Evolutionary conservation across 1,284 basidiomycete genomes (phyloP), one percentile per base, ranked within the genome.

Genomic region (Apiotrichum akiyoshidainum): DNA sequence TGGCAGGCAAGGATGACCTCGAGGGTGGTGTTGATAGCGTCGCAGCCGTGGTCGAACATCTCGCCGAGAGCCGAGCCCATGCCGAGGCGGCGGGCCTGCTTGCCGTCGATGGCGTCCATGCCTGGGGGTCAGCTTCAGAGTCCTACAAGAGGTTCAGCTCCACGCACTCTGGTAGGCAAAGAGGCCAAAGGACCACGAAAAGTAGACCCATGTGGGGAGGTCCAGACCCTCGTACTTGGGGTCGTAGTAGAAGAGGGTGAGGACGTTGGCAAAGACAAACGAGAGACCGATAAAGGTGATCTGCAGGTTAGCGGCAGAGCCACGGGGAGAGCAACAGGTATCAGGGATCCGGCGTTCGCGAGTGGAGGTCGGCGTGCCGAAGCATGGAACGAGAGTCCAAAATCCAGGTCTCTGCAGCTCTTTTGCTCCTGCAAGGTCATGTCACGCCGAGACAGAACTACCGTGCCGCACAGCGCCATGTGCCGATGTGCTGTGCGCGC

Each of bases 41-140:
- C 90, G 65, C 78, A 79, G 83, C 93, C 96, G 77, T 99, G 95
- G 76, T 99, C 95, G 49, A 65, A 65, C 83, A 96, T 86, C 75
- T 97, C 91, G 19, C 95, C 95, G 19, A 98, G 80, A 4, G 95
- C 95, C 5, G 94, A 92, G 21, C 93, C 89, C 90, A 97, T 98
- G 4, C 91, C 91, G 0, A 93, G 96, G 55, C 94, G 80, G 54
- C 95, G 82, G 14, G 95, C 95, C 79, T 99, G 95, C 78, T 96
- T 96, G 13, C 92, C 94, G 64, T 78, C 74, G 55, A 78, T 77
- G 11, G 79, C 76, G 63, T 81, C 76, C 74, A 77, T 76, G 50
- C 68, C 68, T 72, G 54, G 74, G n/a, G 74, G 16, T 78, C 13
- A 44, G 57, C 26, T 33, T 10, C 84, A 42, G 64, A 88, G 87